These are phyloP conservation scores for Aspergillus sp. DNA, from an alignment of 2,329 filamentous ascomycete genomes.

Conservation along the genomic window DNA sequence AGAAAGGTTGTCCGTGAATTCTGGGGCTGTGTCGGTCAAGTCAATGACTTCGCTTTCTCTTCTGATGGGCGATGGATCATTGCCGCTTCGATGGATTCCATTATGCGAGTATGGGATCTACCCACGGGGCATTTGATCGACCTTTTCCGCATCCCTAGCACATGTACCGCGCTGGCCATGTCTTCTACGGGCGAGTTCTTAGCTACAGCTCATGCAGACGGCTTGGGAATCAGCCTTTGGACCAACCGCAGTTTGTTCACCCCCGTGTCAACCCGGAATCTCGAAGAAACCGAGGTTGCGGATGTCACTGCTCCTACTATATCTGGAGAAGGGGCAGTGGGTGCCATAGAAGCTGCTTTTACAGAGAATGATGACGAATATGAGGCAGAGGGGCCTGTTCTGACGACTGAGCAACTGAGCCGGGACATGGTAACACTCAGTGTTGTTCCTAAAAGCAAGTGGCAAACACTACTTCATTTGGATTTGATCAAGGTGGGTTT, in stretches of 20 bases:
- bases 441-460: slow-evolving; percentile 82
- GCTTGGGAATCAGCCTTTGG: slow-evolving; percentile 90
- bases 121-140: slow-evolving; percentile 95
- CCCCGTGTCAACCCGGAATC: slow-evolving; percentile 80
- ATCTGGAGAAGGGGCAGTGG: slow-evolving; percentile 78
- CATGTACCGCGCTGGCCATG: slow-evolving; percentile 83
- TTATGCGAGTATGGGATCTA: slow-evolving; percentile 89
- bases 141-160: slow-evolving; percentile 74
- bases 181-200: slow-evolving; percentile 89
- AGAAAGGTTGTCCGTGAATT: slow-evolving; percentile 90
- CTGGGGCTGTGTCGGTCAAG: slow-evolving; percentile 71
- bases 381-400: slow-evolving; percentile 53
- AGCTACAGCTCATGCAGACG: slow-evolving; percentile 80
- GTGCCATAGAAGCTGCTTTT: slow-evolving; percentile 74
- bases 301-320: slow-evolving; percentile 67
- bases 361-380: slow-evolving; percentile 52
- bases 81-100: slow-evolving; percentile 75
- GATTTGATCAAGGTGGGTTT: slow-evolving; percentile 69
- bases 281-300: slow-evolving; percentile 72
- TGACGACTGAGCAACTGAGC: slow-evolving; percentile 72
- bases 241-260: slow-evolving; percentile 90
- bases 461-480: slow-evolving; percentile 91
- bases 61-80: slow-evolving; percentile 92
- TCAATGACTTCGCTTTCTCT: slow-evolving; percentile 86
- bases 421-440: slow-evolving; percentile 83